Evolutionary conservation across 129 eudicot genomes (phyloP).

Genomic region (Tagetes patula): DNA sequence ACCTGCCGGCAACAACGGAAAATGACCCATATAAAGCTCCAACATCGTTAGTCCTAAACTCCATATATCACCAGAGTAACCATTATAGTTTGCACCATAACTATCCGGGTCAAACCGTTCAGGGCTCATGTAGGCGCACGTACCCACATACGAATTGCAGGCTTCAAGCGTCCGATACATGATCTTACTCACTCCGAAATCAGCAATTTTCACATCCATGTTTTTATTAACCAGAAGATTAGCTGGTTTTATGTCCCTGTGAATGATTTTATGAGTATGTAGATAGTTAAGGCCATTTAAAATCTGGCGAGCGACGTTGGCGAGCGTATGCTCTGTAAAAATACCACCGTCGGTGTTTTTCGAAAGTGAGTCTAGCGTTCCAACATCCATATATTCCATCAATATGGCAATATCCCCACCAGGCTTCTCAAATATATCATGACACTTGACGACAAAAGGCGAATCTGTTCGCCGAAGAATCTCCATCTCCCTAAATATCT

Average conservation of each 20-base stretch:
- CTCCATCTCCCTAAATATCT: conserved; percentile 53
- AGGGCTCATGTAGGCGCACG: conserved; percentile 96
- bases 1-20: conserved; percentile 63
- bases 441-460: conserved; percentile 64
- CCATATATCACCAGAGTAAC: conserved; percentile 85
- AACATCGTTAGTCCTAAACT: conserved; percentile 70
- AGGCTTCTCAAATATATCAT: conserved; percentile 54
- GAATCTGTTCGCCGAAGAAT: conserved; percentile 85
- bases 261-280: conserved; percentile 68
- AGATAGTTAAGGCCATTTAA: conserved; percentile 61
- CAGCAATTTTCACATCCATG: conserved; percentile 70
- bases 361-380: conserved; percentile 52
- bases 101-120: conserved; percentile 84
- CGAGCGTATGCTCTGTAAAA: conserved; percentile 45
- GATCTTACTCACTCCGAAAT: conserved; percentile 83
- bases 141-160: conserved; percentile 84
- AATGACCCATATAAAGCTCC: conserved; percentile 74
- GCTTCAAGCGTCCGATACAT: conserved; percentile 70
- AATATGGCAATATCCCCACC: conserved; percentile 68
- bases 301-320: conserved; percentile 56
- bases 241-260: conserved; percentile 73
- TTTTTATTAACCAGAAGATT: conserved; percentile 53
- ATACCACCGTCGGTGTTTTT: conserved; percentile 26
- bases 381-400: conserved; percentile 77
- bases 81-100: conserved; percentile 64